Evolutionary conservation across 2,329 filamentous ascomycete species (phyloP).

Genomic region (Venturiaceae sp.): DNA sequence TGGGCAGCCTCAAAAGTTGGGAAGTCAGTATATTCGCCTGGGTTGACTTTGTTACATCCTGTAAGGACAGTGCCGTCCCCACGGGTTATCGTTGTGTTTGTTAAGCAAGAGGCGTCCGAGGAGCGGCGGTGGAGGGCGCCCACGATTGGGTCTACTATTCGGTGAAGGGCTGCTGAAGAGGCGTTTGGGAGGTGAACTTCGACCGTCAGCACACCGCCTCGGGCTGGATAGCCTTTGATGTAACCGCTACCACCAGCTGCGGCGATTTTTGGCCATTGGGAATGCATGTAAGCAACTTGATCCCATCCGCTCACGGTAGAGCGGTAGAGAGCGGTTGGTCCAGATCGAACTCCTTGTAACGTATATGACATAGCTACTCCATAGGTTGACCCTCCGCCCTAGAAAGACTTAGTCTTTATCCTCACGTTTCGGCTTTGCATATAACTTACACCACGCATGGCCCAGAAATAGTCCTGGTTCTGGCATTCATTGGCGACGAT

Average conservation of each 20-base stretch:
- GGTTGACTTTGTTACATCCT: background rate
- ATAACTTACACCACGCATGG: conserved; percentile 6
- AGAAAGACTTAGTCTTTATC: background rate
- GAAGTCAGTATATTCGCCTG: background rate
- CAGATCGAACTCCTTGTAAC: conserved; percentile 1
- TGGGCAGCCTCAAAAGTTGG: background rate
- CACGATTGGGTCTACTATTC: conserved; percentile 5
- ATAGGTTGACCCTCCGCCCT: conserved; percentile 9
- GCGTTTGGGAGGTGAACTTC: background rate
- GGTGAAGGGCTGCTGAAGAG: background rate
- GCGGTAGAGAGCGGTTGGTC: background rate
- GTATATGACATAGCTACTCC: conserved; percentile 5
- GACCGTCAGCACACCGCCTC: background rate
- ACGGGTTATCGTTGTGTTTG: background rate
- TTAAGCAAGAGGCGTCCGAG: background rate
- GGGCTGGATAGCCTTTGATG: conserved; percentile 3
- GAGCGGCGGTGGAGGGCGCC: background rate
- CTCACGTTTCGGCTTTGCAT: background rate
- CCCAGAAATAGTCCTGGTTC: conserved; percentile 7
- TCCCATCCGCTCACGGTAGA: conserved; percentile 2
- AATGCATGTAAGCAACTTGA: conserved; percentile 2
- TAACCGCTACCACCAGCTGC: conserved; percentile 5
- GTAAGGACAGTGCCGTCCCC: background rate
- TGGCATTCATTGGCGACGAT: conserved; percentile 24
- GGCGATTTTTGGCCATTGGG: conserved; percentile 5